Conservation (phyloP, 2,329 filamentous ascomycete species). For the Emmonsia crescens region DNA sequence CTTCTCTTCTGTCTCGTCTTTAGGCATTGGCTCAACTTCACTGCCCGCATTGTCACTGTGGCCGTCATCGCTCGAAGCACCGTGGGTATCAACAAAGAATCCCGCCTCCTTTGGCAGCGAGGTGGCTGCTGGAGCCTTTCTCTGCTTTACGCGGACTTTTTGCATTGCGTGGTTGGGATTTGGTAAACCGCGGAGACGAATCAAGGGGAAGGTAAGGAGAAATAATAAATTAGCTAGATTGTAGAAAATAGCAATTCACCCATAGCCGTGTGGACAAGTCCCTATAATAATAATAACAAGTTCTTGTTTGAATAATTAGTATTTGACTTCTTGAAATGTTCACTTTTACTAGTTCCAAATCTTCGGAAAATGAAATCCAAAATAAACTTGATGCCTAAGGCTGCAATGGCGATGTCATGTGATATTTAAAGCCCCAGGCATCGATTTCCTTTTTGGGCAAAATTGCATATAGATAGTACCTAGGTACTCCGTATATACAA, state of each 20-base stretch:
- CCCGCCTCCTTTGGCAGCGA: not conserved
- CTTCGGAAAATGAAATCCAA: not conserved
- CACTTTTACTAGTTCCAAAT: not conserved
- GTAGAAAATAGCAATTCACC: not conserved
- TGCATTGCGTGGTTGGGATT: not conserved
- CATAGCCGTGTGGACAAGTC: not conserved
- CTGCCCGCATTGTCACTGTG: constrained; percentile 20
- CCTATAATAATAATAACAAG: not conserved
- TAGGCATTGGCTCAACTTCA: constrained; percentile 30
- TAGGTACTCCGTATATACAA: not conserved
- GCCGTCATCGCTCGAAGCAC: constrained; percentile 15
- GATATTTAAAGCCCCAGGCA: not conserved
- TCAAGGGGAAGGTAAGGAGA: not conserved
- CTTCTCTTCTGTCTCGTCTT: constrained; percentile 74
- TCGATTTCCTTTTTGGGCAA: not conserved
- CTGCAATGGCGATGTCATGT: not conserved
- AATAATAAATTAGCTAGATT: not conserved
- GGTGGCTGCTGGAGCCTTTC: not conserved
- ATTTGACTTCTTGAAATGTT: not conserved
- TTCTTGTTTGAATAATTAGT: not conserved
- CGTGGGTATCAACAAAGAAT: not conserved
- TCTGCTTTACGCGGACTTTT: not conserved
- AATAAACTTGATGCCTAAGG: not conserved
- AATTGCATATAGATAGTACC: no score
- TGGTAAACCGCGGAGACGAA: not conserved